Evolutionary conservation across 257 asterid species (phyloP).

Genomic region (Capsicum pubescens): DNA sequence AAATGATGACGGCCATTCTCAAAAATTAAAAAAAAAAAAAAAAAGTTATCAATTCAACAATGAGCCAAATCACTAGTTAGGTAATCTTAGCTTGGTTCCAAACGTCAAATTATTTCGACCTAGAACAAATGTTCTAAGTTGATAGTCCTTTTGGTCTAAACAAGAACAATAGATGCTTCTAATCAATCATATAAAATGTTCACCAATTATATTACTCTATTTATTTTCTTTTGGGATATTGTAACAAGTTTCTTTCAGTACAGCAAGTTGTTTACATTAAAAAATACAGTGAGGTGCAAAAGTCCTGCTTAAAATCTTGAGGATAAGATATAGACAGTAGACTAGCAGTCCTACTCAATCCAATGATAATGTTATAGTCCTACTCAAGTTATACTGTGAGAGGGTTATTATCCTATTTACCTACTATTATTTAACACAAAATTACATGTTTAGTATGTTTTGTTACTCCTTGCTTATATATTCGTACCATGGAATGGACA

Average conservation of each 20-base stretch:
- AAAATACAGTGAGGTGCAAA: not conserved
- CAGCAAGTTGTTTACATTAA: not conserved
- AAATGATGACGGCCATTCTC: too few species aligned
- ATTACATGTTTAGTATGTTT: not conserved
- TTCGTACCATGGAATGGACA: not conserved
- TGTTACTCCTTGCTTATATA: not conserved
- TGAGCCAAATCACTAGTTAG: too few species aligned
- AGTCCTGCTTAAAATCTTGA: not conserved
- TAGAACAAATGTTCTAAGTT: too few species aligned
- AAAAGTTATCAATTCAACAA: too few species aligned
- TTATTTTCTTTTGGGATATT: not conserved
- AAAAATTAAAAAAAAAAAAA: too few species aligned
- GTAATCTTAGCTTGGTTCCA: too few species aligned
- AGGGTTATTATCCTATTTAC: slow-evolving; percentile 10
- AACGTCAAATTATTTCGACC: too few species aligned
- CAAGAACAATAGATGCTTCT: too few species aligned
- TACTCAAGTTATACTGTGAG: not conserved
- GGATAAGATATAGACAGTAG: not conserved
- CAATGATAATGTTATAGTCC: not conserved
- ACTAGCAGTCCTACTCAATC: not conserved
- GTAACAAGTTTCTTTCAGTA: not conserved
- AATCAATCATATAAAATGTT: too few species aligned
- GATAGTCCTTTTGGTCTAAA: too few species aligned
- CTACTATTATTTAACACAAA: not conserved
- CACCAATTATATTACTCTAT: too few species aligned